Base-by-base conservation (phyloP, 2,329 filamentous ascomycete species). In the Apiospora saccharicola region DNA sequence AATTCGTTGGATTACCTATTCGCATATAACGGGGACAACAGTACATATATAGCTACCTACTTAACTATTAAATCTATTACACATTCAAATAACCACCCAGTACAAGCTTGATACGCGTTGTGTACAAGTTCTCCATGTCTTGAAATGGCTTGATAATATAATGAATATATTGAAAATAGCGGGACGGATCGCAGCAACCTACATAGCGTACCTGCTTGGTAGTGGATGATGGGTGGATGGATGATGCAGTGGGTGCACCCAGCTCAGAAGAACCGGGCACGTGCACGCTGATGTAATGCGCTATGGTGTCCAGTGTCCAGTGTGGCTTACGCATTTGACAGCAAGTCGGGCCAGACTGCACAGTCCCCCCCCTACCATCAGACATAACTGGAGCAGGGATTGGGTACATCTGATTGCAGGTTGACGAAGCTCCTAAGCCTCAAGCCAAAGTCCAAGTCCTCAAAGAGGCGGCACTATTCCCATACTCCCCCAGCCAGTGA, bases 271-370 rank as follows among this genome's bases (percentile, higher is more conserved):
- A 41, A 41, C 57, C 57, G 57, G 41, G 57, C 57, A 64, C 57
- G 57, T 64, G 57, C 57, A 64, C 57, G 57, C 57, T 64, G 57
- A 64, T 64, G 57, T 64, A 64, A 64, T 64, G 57, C 13, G 30
- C 10, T 64, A 41, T 41, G 37, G 37, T 10, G 10, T 41, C 8
- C 26, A 30, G 26, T 30, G 26, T 30, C 26, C 26, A 10, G 6
- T 41, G 57, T 64, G 57, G 57, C 57, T 64, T 64, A 64, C 19
- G 53, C 53, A 61, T 19, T 30, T 37, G 53, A 34, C 53, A 61
- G 53, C 26, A 34, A 34, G 16, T 41, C 37, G 37, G 57, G 3
- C 51, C 26, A 22, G 6, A 57, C n/a, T 57, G 14, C 44, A 47
- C 37, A n/a, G 22, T 22, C 22, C n/a, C 57, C n/a, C 57, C 57